Base-by-base conservation (phyloP, 2,329 filamentous ascomycete species). In the Aureobasidium sp. region DNA sequence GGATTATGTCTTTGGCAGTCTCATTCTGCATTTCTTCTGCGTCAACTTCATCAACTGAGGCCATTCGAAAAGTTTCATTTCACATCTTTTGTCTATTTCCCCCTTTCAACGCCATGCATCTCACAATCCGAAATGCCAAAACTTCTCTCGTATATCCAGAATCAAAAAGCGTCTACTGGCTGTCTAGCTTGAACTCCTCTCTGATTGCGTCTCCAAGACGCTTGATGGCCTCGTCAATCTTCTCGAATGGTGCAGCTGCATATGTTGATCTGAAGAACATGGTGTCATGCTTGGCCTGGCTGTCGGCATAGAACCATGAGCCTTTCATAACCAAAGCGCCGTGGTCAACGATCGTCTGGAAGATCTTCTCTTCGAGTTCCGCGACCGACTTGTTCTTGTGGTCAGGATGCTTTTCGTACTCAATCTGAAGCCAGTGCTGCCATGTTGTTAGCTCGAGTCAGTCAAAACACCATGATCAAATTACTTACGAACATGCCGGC, bases 11-110 rank as follows among this genome's bases (percentile, higher is more conserved):
- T 90, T 97, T 69, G 94, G 93, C 74, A 97, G 92, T 76, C 76
- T 99, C 75, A 90, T 97, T 74, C 79, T 97, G 75, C 94, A 99
- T 80, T 96, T 97, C 80, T 99, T 99, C 82, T 97, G 92, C 78
- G 87, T 97, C 75, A 99, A 99, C 83, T 99, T 99, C 77, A 97
- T 99, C 81, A 99, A 99, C 83, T 99, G 46, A 82, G 26, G 20
- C 23, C 37, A 26, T 39, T 37, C 53, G 13, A 60, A 52, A 59
- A 57, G 37, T 53, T 53, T 27, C 20, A 5, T 17, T 63, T 36
- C 26, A 26, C 52, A n/a, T 55, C 20, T 61, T 23, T 32, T 51
- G 57, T 61, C 57, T 61, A 61, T 42, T 20, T 27, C 27, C 42
- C 41, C 42, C 29, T 48, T 7, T 34, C 7, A 57, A 42, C 39